phyloP scores from a whole-genome alignment of 352 stramenopile genomes.

The Elongisporangium senticosum region DNA sequence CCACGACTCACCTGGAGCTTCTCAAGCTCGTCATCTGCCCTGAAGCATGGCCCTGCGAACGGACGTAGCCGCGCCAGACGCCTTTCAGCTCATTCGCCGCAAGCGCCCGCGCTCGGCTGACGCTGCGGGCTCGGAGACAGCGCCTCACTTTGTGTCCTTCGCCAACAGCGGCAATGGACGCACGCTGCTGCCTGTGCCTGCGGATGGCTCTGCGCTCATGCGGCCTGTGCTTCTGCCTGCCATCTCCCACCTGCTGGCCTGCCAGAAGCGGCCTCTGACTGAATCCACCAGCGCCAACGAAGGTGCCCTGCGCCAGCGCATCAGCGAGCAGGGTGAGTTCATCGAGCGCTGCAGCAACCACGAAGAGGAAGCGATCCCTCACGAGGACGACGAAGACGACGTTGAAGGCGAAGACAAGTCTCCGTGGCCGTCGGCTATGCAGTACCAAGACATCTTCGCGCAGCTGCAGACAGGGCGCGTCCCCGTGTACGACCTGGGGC shows the following conservation, averaged over 20 bases:
- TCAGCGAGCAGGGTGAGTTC: slow-evolving; percentile 5
- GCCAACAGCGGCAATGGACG: slow-evolving; percentile 5
- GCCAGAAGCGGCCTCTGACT: slow-evolving; percentile 17
- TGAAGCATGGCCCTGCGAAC: slow-evolving; percentile 6
- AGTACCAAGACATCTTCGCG: slow-evolving; percentile 56
- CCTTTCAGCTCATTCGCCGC: slow-evolving; percentile 32
- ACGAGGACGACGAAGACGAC: slow-evolving; percentile 19
- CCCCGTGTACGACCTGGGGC: slow-evolving; percentile 61
- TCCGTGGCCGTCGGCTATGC: slow-evolving; percentile 62
- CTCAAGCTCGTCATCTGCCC: slow-evolving; percentile 10
- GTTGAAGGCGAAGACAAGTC: slow-evolving; percentile 60
- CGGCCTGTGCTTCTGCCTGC: slow-evolving; percentile 23
- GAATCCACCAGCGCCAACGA: slow-evolving; percentile 8
- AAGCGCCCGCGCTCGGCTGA: slow-evolving; percentile 35
- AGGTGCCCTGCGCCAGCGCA: slow-evolving; percentile 13
- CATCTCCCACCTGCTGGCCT: slow-evolving; percentile 34
- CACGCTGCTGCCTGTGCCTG: neutral
- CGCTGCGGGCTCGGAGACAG: neutral
- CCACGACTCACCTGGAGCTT: slow-evolving; percentile 20
- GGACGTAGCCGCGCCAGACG: slow-evolving; percentile 5
- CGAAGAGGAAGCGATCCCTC: neutral
- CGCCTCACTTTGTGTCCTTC: slow-evolving; percentile 9
- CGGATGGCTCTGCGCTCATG: neutral
- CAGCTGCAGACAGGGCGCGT: slow-evolving; percentile 30
- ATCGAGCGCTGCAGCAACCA: slow-evolving; percentile 5